Evolutionary conservation across 768 basidiomycete species (phyloP).

Genomic region (Tulasnella sp.): DNA sequence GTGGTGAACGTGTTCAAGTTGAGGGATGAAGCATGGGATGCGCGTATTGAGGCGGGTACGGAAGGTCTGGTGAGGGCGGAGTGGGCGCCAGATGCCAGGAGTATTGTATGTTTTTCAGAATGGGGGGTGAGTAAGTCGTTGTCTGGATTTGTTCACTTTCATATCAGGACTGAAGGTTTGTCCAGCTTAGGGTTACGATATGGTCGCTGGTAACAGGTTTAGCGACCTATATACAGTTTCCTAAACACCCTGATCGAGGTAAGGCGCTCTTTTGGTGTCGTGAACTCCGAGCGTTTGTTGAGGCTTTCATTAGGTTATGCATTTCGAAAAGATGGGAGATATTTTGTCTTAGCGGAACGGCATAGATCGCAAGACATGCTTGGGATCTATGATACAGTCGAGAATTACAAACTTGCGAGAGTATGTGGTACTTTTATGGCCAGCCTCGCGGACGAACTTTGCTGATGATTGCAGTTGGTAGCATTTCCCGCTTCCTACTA

Average conservation of each 20-base stretch:
- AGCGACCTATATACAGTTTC: constrained; percentile 77
- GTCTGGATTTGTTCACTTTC: neutral
- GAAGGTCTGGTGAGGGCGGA: constrained; percentile 81
- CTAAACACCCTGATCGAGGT: constrained; percentile 73
- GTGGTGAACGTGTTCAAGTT: constrained; percentile 68
- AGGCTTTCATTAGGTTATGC: constrained; percentile 44
- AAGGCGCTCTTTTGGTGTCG: constrained; percentile 17
- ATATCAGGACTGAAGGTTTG: neutral
- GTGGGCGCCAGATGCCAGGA: constrained; percentile 80
- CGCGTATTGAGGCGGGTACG: constrained; percentile 63
- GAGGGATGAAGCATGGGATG: constrained; percentile 64
- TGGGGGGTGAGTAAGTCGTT: constrained; percentile 61
- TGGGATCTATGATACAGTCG: constrained; percentile 66
- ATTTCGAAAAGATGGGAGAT: constrained; percentile 68
- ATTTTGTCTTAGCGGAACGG: constrained; percentile 75
- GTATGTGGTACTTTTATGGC: constrained; percentile 31
- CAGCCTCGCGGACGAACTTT: neutral
- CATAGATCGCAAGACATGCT: constrained; percentile 83
- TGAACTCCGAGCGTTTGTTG: neutral
- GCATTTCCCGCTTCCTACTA: constrained; percentile 77
- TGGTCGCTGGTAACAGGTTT: constrained; percentile 69
- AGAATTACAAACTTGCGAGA: constrained; percentile 58
- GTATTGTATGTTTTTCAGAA: constrained; percentile 79
- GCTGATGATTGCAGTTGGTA: constrained; percentile 24
- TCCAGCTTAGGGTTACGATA: constrained; percentile 69